Conservation (phyloP, 257 asterid genomes). For the Verbascum thapsus region DNA sequence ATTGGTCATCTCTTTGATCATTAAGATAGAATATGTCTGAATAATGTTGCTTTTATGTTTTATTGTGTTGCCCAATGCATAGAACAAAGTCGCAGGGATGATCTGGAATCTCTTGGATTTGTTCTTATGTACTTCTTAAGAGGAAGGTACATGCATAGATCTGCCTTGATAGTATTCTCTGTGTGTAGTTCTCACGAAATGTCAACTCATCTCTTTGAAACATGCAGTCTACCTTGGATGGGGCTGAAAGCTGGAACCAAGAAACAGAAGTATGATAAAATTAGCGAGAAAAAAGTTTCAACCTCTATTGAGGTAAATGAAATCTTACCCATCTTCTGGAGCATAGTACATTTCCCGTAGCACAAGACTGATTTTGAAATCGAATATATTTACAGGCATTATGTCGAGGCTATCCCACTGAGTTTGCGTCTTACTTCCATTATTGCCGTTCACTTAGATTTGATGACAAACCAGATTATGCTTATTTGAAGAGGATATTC, state of each 20-base stretch:
- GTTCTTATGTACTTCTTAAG: constrained; percentile 89
- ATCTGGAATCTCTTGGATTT: constrained; percentile 85
- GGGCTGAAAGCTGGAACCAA: constrained; percentile 67
- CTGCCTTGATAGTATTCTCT: constrained; percentile 20
- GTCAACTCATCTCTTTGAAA: constrained; percentile 33
- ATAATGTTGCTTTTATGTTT: constrained; percentile 25
- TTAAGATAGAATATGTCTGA: constrained; percentile 23
- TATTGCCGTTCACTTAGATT: constrained; percentile 61
- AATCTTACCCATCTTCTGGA: not conserved
- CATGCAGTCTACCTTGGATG: constrained; percentile 70
- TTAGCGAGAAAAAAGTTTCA: constrained; percentile 60
- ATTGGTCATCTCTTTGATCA: constrained; percentile 22
- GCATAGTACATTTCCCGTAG: constrained; percentile 5
- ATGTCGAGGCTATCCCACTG: constrained; percentile 57
- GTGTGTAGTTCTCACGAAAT: constrained; percentile 15
- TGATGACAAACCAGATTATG: constrained; percentile 62
- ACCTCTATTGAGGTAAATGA: constrained; percentile 54
- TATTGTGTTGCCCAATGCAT: constrained; percentile 34
- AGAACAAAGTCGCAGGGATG: constrained; percentile 92
- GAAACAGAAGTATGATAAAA: constrained; percentile 63
- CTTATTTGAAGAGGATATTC: constrained; percentile 58
- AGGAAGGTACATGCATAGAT: constrained; percentile 59
- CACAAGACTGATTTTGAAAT: constrained; percentile 23
- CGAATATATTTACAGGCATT: constrained; percentile 35
- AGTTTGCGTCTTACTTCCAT: constrained; percentile 61